These are phyloP conservation scores for Lomentospora prolificans DNA, from an alignment of 2,329 filamentous ascomycete species.

Conservation along the genomic window DNA sequence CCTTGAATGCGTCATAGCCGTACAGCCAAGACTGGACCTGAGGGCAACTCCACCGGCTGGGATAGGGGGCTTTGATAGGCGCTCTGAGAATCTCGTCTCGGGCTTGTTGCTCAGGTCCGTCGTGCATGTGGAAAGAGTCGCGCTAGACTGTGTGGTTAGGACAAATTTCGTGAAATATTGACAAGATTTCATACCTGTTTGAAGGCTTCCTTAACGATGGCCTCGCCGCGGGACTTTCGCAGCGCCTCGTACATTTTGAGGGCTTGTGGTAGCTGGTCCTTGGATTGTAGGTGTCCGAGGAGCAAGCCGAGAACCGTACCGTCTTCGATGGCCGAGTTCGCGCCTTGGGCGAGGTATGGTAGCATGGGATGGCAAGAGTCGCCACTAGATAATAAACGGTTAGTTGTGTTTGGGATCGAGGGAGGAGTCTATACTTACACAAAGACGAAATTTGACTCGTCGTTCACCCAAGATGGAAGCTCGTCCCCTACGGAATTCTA, in stretches of 20 bases:
- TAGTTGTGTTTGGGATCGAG: background rate
- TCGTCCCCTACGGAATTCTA: constrained; percentile 26
- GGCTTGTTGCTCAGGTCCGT: constrained; percentile 7
- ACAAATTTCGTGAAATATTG: background rate
- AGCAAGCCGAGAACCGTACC: constrained; percentile 20
- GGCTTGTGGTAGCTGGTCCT: constrained; percentile 34
- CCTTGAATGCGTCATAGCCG: constrained; percentile 50
- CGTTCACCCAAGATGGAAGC: constrained; percentile 44
- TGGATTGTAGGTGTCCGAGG: constrained; percentile 31
- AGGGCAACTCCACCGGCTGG: constrained; percentile 47
- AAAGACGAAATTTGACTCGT: constrained; percentile 38
- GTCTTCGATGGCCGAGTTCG: constrained; percentile 30
- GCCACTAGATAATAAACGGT: constrained; percentile 26
- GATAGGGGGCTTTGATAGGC: constrained; percentile 44
- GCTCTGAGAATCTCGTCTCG: constrained; percentile 35
- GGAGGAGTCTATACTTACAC: constrained; percentile 23
- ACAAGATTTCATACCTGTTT: constrained; percentile 18
- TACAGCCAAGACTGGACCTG: constrained; percentile 55
- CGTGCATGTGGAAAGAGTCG: constrained; percentile 4
- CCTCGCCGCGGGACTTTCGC: constrained; percentile 39
- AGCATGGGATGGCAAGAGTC: constrained; percentile 37
- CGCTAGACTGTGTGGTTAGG: constrained; percentile 6
- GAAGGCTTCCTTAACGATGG: constrained; percentile 1
- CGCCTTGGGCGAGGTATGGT: constrained; percentile 38
- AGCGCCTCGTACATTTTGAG: constrained; percentile 40